These are phyloP conservation scores for Teratosphaeria pseudoeucalypti DNA, from an alignment of 2,329 filamentous ascomycete genomes.

Conservation along the genomic window DNA sequence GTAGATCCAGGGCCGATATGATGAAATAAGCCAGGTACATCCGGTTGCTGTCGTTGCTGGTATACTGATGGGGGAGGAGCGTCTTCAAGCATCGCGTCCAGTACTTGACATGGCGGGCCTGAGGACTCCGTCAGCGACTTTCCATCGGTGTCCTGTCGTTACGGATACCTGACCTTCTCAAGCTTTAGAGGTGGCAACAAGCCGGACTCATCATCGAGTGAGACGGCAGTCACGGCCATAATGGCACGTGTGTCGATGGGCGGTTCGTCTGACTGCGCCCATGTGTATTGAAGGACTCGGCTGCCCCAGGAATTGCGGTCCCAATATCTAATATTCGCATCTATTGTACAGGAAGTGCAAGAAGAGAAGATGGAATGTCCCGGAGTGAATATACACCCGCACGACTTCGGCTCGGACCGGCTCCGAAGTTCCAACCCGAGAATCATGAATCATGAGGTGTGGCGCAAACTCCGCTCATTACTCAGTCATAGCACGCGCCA, in stretches of 20 bases:
- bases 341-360: neutral
- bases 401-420: too few species aligned
- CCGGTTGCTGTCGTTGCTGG: slow-evolving; percentile 78
- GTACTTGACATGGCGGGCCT: slow-evolving; percentile 63
- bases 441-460: neutral
- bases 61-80: slow-evolving; percentile 73
- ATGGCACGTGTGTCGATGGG: neutral
- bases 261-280: neutral
- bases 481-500: neutral
- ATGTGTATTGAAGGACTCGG: neutral
- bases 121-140: neutral
- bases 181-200: slow-evolving; percentile 1
- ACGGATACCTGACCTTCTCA: slow-evolving; percentile 5
- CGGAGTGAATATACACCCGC: too few species aligned
- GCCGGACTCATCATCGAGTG: slow-evolving; percentile 1
- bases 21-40: slow-evolving; percentile 86
- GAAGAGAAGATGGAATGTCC: too few species aligned
- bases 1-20: slow-evolving; percentile 71
- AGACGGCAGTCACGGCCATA: neutral
- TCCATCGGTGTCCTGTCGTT: neutral
- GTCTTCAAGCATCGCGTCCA: slow-evolving; percentile 82
- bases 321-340: neutral
- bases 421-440: too few species aligned
- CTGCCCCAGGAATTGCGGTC: neutral
- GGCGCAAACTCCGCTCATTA: neutral